These are phyloP conservation scores for Panellus pusillus DNA, from an alignment of 768 basidiomycete species.

Conservation along the genomic window DNA sequence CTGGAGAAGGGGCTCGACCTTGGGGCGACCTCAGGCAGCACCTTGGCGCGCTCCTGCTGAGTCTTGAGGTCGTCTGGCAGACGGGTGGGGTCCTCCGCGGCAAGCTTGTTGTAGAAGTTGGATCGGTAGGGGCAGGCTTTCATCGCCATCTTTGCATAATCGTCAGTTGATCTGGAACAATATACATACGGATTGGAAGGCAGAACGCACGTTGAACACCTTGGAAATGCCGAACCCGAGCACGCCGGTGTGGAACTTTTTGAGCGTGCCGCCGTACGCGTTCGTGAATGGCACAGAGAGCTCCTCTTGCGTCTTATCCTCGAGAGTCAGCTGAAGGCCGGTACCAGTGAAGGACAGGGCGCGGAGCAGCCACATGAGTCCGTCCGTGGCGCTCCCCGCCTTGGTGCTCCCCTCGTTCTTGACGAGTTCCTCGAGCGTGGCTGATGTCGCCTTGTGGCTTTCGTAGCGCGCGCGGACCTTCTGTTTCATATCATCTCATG, in stretches of 20 bases:
- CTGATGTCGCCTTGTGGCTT: constrained; percentile 59
- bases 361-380: constrained; percentile 90
- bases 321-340: constrained; percentile 72
- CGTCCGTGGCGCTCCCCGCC: constrained; percentile 86
- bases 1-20: no score
- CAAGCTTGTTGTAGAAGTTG: constrained; percentile 68
- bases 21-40: no score
- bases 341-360: constrained; percentile 89
- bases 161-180: background rate
- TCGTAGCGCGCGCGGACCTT: constrained; percentile 88
- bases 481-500: constrained; percentile 38
- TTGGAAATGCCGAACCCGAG: constrained; percentile 41
- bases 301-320: constrained; percentile 55
- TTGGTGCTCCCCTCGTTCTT: constrained; percentile 84
- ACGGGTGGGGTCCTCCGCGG: constrained; percentile 51
- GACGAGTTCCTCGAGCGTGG: constrained; percentile 83
- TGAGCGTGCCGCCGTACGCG: constrained; percentile 81
- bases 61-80: constrained; percentile 28
- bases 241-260: constrained; percentile 67
- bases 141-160: constrained; percentile 52
- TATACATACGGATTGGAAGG: background rate
- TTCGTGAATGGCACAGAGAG: constrained; percentile 74
- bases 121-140: constrained; percentile 66
- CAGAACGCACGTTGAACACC: constrained; percentile 53
- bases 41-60: no score